Evolutionary conservation across 164 flowering plant species (phyloP), one percentile per base, ranked within the genome.

Genomic region (Tetrastigma voinierianum): DNA sequence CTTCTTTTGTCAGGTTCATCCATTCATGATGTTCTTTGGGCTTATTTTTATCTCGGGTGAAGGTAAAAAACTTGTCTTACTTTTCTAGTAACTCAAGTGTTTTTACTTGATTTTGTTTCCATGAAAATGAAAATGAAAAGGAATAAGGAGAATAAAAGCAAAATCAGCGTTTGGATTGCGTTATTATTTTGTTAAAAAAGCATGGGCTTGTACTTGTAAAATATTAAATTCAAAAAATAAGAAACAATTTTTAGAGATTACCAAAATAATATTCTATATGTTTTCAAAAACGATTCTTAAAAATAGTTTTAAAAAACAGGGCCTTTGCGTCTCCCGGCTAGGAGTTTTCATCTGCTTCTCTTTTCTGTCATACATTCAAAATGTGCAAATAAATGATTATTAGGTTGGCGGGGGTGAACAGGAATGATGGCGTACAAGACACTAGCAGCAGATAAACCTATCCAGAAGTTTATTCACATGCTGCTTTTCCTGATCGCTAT

Each of bases 371-470:
- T 13, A 32, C 32, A 57, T 8, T 18, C 4, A 60, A 48, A 17
- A 58, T 57, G 52, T 20, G 40, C 7, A n/a, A 16, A 40, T 40
- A 51, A 17, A 18, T 14, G 1, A 51, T 49, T 32, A 4, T 32
- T 32, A 32, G 46, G 43, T 24, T 16, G 51, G 46, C 51, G 57
- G 12, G n/a, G 15, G 24, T 68, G 51, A 14, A 60, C 86, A 90
- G 93, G 83, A 0, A 81, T 87, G 77, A 87, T 91, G 93, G 89
- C 80, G 1, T 91, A 84, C 83, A n/a, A n/a, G n/a, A 87, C 84
- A 2, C 79, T 89, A 2, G 0, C 11, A 49, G 85, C 77, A 46
- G 64, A 58, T 25, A 51, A 47, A 21, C 9, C 17, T 19, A 76
- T 64, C 44, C 80, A 72, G 77, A 91, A 91, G 66, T 45, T 60